Evolutionary conservation across 164 flowering plant genomes (phyloP), one percentile per base, ranked within the genome.

Genomic region (Vitis rotundifolia): DNA sequence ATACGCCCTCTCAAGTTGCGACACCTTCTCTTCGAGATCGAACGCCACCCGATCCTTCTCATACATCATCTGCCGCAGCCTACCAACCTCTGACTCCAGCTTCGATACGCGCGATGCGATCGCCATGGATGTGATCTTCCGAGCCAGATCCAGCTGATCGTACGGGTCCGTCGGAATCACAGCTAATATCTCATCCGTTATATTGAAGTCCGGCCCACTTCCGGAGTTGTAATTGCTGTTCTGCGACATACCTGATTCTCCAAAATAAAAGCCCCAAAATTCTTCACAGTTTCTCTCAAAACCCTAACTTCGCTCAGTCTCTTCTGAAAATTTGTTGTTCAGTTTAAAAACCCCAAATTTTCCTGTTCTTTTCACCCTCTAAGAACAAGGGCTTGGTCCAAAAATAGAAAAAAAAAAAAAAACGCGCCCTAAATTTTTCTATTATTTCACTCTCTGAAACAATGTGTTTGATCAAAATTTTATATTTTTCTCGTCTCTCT

Each of bases 121-220:
- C 6, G 97, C 97, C 94, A 94, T 83, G 49, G 98, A 92, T 12
- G 98, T 94, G 47, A 94, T 88, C 84, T 94, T 94, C 54, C 98
- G 73, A 0, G 97, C 98, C 71, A 94, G 87, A 80, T 94, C 98
- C 63, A 94, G 87, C 81, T 92, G 98, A 44, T 90, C 94, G 77
- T 90, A 92, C 0, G 98, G 97, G 75, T 94, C 96, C 50, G 89
- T 81, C 4, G 98, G 98, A 5, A 94, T 92, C 70, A 90, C 97
- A 29, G 96, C 73, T 50, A 94, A 77, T 10, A 94, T 79, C 76
- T 88, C 94, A 49, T 94, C 93, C 28, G 94, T 79, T 9, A 94
- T 65, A 49, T 86, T 69, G 64, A 94, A 89, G 67, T 86, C 92
- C 7, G 89, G 77, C 8, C 83, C 84, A 44, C 60, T 60, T 1